These are phyloP conservation scores for Euphorbia peplus DNA, from an alignment of 345 rosid species.

Conservation along the genomic window DNA sequence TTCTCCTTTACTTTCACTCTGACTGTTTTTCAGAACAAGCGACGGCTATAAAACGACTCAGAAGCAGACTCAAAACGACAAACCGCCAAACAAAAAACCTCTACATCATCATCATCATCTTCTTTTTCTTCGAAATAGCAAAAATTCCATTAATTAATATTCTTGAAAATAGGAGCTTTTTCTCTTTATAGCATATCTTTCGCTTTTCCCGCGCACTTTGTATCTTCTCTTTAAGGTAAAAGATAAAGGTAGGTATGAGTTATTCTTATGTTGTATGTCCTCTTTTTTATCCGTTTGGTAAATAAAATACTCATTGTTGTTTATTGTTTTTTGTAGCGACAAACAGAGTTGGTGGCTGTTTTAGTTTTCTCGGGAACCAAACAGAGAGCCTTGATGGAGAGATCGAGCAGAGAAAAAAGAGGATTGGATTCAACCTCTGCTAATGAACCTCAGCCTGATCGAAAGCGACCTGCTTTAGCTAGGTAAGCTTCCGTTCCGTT, in stretches of 20 bases:
- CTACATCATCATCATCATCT: too few relatives aligned
- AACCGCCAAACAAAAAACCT: too few relatives aligned
- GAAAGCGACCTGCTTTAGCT: constrained; percentile 37
- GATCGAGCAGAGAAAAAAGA: constrained; percentile 31
- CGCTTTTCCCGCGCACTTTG: constrained; percentile 13
- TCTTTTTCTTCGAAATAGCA: neutral
- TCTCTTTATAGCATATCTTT: neutral
- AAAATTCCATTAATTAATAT: constrained; percentile 14
- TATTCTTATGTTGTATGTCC: neutral
- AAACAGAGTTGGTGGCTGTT: too few relatives aligned
- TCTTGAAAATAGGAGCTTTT: neutral
- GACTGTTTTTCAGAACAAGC: neutral
- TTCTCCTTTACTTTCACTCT: constrained; percentile 3
- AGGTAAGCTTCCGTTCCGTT: constrained; percentile 9
- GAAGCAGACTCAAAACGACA: neutral
- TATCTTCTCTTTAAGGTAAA: neutral
- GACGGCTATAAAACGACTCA: too few relatives aligned
- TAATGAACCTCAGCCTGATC: constrained; percentile 30
- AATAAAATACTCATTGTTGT: neutral
- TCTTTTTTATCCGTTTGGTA: neutral
- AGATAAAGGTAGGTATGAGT: constrained; percentile 1
- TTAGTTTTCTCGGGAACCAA: too few relatives aligned
- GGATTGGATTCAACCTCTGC: constrained; percentile 24
- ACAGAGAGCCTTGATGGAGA: constrained; percentile 23
- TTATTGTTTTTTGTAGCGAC: too few relatives aligned